Conservation (phyloP, 768 basidiomycete genomes). For the Epithele typhae region DNA sequence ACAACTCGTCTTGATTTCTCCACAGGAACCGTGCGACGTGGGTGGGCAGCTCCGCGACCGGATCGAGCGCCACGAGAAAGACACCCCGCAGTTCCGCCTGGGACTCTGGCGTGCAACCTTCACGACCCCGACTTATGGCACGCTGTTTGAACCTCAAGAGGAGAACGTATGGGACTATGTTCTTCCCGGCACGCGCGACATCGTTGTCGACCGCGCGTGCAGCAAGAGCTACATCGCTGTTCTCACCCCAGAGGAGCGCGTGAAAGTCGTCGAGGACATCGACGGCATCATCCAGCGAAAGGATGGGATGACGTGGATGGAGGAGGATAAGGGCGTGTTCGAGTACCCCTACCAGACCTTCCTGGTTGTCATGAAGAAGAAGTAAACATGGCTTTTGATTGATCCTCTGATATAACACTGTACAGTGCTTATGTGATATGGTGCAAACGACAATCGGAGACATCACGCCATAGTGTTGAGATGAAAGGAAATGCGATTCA, state of each 20-base stretch:
- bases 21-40: slow-evolving; percentile 57
- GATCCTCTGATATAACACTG: not conserved
- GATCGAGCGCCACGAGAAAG: slow-evolving; percentile 64
- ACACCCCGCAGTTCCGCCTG: slow-evolving; percentile 79
- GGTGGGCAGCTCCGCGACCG: slow-evolving; percentile 69
- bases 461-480: not conserved
- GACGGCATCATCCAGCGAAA: slow-evolving; percentile 52
- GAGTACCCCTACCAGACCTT: slow-evolving; percentile 75
- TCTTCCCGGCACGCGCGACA: slow-evolving; percentile 48
- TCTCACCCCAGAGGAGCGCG: slow-evolving; percentile 53
- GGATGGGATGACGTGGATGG: slow-evolving; percentile 69
- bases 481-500: slow-evolving; percentile 12
- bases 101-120: slow-evolving; percentile 72
- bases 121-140: slow-evolving; percentile 53
- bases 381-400: slow-evolving; percentile 27
- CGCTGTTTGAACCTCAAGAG: slow-evolving; percentile 53
- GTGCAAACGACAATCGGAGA: not conserved
- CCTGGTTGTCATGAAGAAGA: slow-evolving; percentile 49
- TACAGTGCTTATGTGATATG: not conserved
- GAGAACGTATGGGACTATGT: slow-evolving; percentile 53
- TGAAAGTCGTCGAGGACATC: slow-evolving; percentile 46
- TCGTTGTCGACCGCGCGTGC: slow-evolving; percentile 58
- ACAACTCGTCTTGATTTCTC: not conserved
- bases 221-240: slow-evolving; percentile 86
- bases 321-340: slow-evolving; percentile 68